Percentiles rank a stretch among this genome's conserved stretches.
Evolutionary conservation across 306 rosid genomes (phyloP).

Genomic region (Cucurbita maxima): DNA sequence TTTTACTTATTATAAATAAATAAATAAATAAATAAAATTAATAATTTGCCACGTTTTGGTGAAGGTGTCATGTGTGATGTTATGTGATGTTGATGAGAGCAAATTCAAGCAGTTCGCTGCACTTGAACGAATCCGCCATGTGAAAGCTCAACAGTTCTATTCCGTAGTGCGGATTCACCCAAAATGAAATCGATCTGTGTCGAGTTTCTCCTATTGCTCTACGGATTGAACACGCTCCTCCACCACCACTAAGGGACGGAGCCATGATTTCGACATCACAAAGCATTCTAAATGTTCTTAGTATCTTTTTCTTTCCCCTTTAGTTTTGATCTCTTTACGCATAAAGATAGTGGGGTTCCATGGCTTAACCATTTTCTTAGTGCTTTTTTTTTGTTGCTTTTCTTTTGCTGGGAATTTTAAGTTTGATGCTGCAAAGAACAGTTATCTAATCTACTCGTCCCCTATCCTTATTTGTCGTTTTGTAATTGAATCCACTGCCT

Average conservation of each 20-base stretch:
- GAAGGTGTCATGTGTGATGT: neutral
- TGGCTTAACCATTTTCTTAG: conserved; percentile 1
- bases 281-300: neutral
- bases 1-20: no score
- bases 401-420: conserved; percentile 1
- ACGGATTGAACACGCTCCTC: neutral
- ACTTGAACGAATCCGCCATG: neutral
- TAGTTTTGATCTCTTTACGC: neutral
- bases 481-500: neutral
- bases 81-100: neutral
- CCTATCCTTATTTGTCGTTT: neutral
- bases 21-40: no score
- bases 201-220: neutral
- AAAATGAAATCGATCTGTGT: no score
- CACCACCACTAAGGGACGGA: neutral
- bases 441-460: neutral
- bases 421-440: neutral
- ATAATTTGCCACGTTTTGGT: conserved; percentile 2
- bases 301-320: neutral
- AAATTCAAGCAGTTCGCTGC: conserved; percentile 1
- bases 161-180: neutral
- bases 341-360: neutral
- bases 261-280: neutral
- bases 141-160: neutral
- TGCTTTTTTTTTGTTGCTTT: conserved; percentile 2